Percentiles rank a stretch among this genome's conserved stretches.
These are phyloP conservation scores for Phaeodactylum tricornutum DNA, from an alignment of 108 stramenopile species.

Conservation along the genomic window DNA sequence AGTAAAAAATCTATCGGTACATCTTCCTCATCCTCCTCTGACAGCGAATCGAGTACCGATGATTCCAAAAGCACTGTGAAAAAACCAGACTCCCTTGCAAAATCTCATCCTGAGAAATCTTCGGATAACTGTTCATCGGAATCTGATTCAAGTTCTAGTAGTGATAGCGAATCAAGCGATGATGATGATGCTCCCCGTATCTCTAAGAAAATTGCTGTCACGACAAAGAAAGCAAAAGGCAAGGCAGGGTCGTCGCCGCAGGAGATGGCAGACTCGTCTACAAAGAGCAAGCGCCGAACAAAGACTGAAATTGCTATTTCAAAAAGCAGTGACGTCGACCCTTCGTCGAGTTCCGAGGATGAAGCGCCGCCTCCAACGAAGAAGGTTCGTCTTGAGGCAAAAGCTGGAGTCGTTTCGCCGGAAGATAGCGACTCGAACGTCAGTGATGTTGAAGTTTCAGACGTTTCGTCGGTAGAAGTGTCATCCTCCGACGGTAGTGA, in stretches of 20 bases:
- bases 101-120: background rate
- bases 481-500: slow-evolving; percentile 20
- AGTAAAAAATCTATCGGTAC: no score
- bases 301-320: no score
- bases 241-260: no score
- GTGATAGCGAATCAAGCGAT: slow-evolving; percentile 1
- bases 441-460: slow-evolving; percentile 81
- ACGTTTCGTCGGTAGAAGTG: slow-evolving; percentile 64
- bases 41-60: slow-evolving; percentile 8
- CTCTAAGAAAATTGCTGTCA: no score
- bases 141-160: slow-evolving; percentile 4
- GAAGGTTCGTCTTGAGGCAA: no score
- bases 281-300: no score
- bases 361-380: slow-evolving; percentile 6
- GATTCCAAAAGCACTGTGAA: no score
- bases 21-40: slow-evolving; percentile 11
- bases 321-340: no score
- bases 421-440: slow-evolving; percentile 61
- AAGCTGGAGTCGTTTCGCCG: slow-evolving; percentile 9
- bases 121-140: background rate
- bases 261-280: no score
- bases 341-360: no score
- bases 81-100: background rate
- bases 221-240: no score
- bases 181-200: no score